These are phyloP conservation scores for Pestalotiopsis sp. DNA, from an alignment of 2,329 filamentous ascomycete species.

Conservation along the genomic window DNA sequence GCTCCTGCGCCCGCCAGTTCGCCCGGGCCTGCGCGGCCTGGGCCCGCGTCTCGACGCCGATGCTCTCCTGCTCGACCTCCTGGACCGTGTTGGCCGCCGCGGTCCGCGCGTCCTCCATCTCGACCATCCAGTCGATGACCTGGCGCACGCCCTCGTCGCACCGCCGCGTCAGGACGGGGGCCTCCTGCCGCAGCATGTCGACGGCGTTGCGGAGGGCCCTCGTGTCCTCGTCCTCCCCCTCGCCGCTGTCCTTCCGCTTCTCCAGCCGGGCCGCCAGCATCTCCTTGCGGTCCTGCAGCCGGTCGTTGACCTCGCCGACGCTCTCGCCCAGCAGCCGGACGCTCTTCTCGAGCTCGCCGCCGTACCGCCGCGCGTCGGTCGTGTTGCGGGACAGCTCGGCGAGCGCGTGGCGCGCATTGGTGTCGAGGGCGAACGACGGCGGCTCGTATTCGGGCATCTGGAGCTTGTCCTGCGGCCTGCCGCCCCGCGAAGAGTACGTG, in stretches of 20 bases:
- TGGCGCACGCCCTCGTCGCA: constrained; percentile 48
- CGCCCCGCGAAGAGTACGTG: neutral
- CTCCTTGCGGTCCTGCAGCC: constrained; percentile 34
- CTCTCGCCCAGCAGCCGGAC: constrained; percentile 42
- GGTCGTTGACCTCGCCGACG: constrained; percentile 52
- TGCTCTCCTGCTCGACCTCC: constrained; percentile 26
- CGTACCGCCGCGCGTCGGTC: constrained; percentile 41
- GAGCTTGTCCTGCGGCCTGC: constrained; percentile 17
- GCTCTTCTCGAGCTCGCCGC: constrained; percentile 46
- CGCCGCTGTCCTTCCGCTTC: constrained; percentile 35
- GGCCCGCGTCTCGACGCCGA: constrained; percentile 15
- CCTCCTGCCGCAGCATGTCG: constrained; percentile 36
- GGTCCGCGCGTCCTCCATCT: constrained; percentile 47
- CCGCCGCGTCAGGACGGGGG: constrained; percentile 42
- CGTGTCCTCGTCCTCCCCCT: constrained; percentile 35
- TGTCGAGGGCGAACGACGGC: constrained; percentile 45
- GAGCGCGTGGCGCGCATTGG: constrained; percentile 38
- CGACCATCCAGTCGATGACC: constrained; percentile 49
- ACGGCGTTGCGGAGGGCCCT: constrained; percentile 39
- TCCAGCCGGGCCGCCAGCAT: constrained; percentile 30
- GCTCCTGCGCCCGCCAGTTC: neutral
- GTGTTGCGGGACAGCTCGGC: constrained; percentile 40
- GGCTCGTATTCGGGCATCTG: constrained; percentile 52
- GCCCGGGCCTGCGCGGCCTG: neutral
- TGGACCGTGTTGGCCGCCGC: constrained; percentile 37